Evolutionary conservation across 2,329 filamentous ascomycete species (phyloP).

Genomic region (Coniochaeta sp.): DNA sequence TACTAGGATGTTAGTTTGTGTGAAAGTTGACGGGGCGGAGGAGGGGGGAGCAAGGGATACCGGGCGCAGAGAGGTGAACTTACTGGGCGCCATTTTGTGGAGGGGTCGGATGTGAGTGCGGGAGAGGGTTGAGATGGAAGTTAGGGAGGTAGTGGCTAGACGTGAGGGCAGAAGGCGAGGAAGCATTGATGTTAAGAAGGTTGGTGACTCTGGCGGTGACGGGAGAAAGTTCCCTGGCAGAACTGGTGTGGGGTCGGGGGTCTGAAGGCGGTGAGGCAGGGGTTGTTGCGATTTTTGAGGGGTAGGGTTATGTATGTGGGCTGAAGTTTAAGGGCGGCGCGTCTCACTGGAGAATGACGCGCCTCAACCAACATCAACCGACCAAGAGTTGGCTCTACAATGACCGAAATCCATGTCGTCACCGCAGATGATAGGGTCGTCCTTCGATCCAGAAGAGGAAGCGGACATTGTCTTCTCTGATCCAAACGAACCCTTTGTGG

Average conservation of each 20-base stretch:
- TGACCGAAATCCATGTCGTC: background rate
- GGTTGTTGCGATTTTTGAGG: background rate
- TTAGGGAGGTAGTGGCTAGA: background rate
- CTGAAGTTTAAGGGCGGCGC: background rate
- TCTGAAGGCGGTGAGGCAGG: background rate
- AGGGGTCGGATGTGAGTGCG: background rate
- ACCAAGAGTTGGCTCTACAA: background rate
- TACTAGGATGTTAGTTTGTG: background rate
- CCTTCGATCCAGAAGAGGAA: no score
- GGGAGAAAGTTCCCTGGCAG: background rate
- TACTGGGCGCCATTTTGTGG: conserved; percentile 3
- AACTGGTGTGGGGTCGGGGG: background rate
- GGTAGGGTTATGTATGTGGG: background rate
- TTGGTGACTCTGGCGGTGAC: background rate
- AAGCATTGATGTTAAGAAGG: background rate
- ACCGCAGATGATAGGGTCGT: no score
- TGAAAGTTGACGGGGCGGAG: background rate
- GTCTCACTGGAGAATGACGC: background rate
- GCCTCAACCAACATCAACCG: background rate
- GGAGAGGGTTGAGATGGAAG: background rate
- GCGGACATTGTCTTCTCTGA: conserved; percentile 16
- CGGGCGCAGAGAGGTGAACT: background rate
- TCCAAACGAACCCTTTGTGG: conserved; percentile 16
- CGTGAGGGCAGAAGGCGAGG: background rate
- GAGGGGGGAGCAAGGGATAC: background rate